Base-by-base conservation (phyloP, 1,139 yeast genomes). In the Pichia sp. region DNA sequence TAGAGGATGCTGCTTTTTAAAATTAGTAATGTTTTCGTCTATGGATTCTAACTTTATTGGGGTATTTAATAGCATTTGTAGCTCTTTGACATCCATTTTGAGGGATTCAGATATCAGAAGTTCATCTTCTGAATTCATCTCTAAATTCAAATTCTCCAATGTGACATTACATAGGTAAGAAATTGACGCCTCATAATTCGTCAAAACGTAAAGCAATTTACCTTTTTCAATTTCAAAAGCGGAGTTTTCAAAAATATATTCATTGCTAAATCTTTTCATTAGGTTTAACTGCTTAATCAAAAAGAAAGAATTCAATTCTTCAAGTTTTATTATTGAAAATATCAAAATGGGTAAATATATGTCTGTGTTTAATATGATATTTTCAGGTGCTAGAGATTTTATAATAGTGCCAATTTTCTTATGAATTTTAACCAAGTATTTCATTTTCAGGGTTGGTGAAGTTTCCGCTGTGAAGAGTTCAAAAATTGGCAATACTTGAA, bases 101-200 rank as follows among this genome's bases (percentile, higher is more conserved):
- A 38, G 38, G 27, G 41, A 38, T 2, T 54, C 48, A 5, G 45
- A 36, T 16, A 16, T 16, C 23, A 42, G 27, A 41, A 45, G 44
- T 3, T 36, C 29, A 32, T 42, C 40, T 4, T 41, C 44, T 1
- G 48, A 41, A 8, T 53, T 49, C 6, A 48, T 28, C 4, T 47
- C 47, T n/a, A 60, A 44, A 26, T 54, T 57, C 40, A 75, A 58
- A 45, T 73, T 71, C 29, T 64, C 66, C 6, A 69, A 49, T 3
- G 74, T 68, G 4, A 73, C 67, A 23, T 72, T 66, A 39, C 73
- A 73, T n/a, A 77, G 53, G 50, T 77, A 78, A 27, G 72, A 71
- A 26, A 79, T 61, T 3, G 83, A 76, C 1, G 87, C 87, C 53
- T 80, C 85, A 41, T 77, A 63, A 55, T 81, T 81, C 2, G 86